Conservation (phyloP, 331 rosid species). For the Stylosanthes scabra region DNA sequence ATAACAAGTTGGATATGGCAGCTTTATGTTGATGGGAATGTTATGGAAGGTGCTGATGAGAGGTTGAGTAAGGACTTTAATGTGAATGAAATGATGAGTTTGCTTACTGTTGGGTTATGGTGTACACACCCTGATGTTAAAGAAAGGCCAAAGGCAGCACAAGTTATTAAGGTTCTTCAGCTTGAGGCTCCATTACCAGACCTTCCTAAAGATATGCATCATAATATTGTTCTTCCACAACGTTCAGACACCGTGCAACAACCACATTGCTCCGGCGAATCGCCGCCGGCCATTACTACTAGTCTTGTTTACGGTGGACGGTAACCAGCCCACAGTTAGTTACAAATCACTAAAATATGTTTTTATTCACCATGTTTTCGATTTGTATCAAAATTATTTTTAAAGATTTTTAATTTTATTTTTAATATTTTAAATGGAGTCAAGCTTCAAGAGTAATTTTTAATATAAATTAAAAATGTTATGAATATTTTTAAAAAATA, state of each 20-base stretch:
- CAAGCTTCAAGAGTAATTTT: no score
- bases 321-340: background rate
- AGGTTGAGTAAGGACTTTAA: constrained; percentile 35
- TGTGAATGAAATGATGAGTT: constrained; percentile 40
- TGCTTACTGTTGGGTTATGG: constrained; percentile 54
- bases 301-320: background rate
- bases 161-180: constrained; percentile 49
- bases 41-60: constrained; percentile 47
- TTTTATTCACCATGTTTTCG: no score
- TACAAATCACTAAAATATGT: no score
- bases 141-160: constrained; percentile 53
- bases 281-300: background rate
- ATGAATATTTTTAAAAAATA: no score
- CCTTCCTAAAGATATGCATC: constrained; percentile 29
- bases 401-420: no score
- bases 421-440: no score
- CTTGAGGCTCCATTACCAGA: constrained; percentile 33
- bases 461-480: no score
- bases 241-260: background rate
- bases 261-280: background rate
- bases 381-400: no score
- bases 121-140: constrained; percentile 44
- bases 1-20: constrained; percentile 51
- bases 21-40: constrained; percentile 35
- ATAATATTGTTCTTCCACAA: background rate